Evolutionary conservation across 768 basidiomycete species (phyloP).

Genomic region (Xanthoconium purpureum): DNA sequence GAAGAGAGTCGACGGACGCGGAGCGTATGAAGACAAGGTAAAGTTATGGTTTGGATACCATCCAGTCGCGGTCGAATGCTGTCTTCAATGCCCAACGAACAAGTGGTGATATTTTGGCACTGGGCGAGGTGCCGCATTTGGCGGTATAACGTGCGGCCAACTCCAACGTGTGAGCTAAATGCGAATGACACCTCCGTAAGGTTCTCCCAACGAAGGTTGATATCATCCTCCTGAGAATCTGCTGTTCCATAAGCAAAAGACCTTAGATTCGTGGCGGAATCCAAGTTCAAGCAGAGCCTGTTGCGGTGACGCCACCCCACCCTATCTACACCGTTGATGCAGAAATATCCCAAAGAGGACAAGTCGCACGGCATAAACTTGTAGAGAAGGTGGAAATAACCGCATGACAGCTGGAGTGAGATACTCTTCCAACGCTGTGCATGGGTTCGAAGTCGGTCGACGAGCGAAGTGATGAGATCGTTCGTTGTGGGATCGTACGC

Average conservation of each 20-base stretch:
- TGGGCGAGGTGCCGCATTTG: slow-evolving; percentile 3
- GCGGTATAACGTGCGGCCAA: slow-evolving; percentile 1
- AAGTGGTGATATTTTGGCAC: slow-evolving; percentile 21
- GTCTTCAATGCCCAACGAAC: slow-evolving; percentile 17
- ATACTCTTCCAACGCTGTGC: slow-evolving; percentile 19
- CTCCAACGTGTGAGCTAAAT: slow-evolving; percentile 1
- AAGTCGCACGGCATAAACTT: slow-evolving; percentile 15
- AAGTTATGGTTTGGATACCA: neutral
- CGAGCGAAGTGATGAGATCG: slow-evolving; percentile 9
- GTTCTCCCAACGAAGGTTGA: slow-evolving; percentile 12
- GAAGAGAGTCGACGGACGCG: slow-evolving; percentile 14
- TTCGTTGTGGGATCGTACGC: slow-evolving; percentile 1
- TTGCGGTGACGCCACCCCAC: neutral
- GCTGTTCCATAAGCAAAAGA: slow-evolving; percentile 16
- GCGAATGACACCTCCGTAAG: slow-evolving; percentile 14
- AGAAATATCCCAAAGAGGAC: slow-evolving; percentile 12
- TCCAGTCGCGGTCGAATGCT: neutral
- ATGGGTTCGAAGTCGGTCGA: slow-evolving; percentile 10
- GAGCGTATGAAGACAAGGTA: slow-evolving; percentile 14
- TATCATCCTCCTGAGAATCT: neutral
- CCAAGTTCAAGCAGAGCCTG: slow-evolving; percentile 1
- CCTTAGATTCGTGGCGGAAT: slow-evolving; percentile 11
- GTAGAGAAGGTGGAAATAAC: slow-evolving; percentile 17
- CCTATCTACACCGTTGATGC: slow-evolving; percentile 4
- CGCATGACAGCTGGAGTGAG: slow-evolving; percentile 5